phyloP scores from a whole-genome alignment of 2,329 filamentous ascomycete genomes.

The Septoria linicola region DNA sequence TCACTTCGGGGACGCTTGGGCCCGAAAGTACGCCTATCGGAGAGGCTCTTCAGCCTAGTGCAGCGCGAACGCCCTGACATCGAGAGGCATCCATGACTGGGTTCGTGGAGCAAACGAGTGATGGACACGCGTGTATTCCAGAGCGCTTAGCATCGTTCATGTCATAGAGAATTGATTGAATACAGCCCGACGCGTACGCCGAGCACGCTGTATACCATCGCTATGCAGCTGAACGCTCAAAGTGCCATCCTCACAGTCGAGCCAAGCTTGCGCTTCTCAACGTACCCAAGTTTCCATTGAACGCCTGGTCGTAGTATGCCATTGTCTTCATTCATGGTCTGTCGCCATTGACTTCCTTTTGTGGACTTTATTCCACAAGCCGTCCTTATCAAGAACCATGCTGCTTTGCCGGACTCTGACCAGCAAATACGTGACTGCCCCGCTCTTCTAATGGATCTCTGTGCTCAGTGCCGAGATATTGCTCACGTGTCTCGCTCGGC shows the following conservation, averaged over 20 bases:
- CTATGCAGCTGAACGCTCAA: constrained; percentile 13
- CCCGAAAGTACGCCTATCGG: constrained; percentile 3
- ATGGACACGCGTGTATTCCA: too few species aligned
- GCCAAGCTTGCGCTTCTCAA: not conserved
- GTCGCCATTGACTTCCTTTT: too few species aligned
- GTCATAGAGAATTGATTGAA: constrained; percentile 7
- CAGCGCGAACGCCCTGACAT: too few species aligned
- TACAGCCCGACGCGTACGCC: constrained; percentile 1
- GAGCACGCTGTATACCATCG: constrained; percentile 3
- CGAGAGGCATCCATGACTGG: too few species aligned
- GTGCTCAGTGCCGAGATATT: not conserved
- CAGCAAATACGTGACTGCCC: too few species aligned
- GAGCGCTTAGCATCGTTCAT: too few species aligned
- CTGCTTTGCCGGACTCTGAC: too few species aligned
- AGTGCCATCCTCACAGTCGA: not conserved
- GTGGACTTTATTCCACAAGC: too few species aligned
- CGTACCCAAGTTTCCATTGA: not conserved
- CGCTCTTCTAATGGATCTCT: not conserved
- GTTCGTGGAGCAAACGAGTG: too few species aligned
- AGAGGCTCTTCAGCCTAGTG: not conserved
- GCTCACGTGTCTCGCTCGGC: constrained; percentile 13
- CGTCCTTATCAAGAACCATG: too few species aligned
- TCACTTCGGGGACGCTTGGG: constrained; percentile 20
- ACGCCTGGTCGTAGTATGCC: not conserved
- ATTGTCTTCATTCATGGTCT: not conserved